Conservation (phyloP, 495 filamentous ascomycete species). For the Hapsidospora chrysogenum region DNA sequence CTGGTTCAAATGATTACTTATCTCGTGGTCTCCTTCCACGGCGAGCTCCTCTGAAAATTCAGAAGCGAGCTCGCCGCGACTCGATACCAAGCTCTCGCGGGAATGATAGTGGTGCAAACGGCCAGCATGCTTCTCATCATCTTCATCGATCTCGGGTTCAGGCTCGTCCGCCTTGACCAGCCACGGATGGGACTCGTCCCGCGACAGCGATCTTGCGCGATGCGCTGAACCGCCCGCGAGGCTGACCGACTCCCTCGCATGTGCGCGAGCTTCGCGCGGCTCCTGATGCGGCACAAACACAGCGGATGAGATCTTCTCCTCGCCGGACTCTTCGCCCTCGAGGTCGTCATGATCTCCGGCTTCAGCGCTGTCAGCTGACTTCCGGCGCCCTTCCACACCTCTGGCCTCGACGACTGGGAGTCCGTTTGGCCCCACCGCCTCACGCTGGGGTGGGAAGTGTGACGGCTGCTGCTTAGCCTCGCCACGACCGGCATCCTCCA, state of each 20-base stretch:
- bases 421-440: constrained; percentile 3
- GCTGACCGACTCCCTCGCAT: no score
- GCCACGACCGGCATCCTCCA: constrained; percentile 9
- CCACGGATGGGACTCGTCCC: constrained; percentile 25
- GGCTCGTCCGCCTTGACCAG: constrained; percentile 32
- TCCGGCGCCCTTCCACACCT: no score
- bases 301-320: constrained; percentile 90
- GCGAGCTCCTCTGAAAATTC: constrained; percentile 19
- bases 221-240: not conserved
- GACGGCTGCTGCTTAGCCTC: constrained; percentile 7
- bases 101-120: not conserved
- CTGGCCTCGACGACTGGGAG: no score
- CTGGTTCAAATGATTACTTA: constrained; percentile 7
- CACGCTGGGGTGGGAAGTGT: not conserved
- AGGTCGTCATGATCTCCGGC: constrained; percentile 34
- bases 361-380: constrained; percentile 14
- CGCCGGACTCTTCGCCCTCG: constrained; percentile 61
- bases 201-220: constrained; percentile 12
- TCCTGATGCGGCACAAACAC: constrained; percentile 82
- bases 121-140: constrained; percentile 1
- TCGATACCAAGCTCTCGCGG: constrained; percentile 6
- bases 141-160: constrained; percentile 17
- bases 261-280: constrained; percentile 28
- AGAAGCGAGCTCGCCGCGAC: constrained; percentile 8
- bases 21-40: constrained; percentile 23